Evolutionary conservation across 495 filamentous ascomycete species (phyloP).

Genomic region (Clohesyomyces aquaticus): DNA sequence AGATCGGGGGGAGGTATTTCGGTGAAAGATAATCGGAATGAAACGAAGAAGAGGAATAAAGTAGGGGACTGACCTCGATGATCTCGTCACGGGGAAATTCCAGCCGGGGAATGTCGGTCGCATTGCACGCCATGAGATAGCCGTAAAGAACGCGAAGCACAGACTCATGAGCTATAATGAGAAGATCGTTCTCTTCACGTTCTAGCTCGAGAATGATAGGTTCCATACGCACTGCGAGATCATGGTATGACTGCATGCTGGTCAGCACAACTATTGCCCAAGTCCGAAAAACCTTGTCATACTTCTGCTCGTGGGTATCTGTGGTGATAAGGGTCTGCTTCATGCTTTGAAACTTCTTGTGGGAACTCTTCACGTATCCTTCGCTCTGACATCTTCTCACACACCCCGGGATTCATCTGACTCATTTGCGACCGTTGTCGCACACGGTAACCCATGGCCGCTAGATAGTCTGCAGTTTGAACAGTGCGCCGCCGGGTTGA

Average conservation of each 20-base stretch:
- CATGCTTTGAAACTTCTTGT: constrained; percentile 89
- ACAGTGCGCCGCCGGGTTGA: constrained; percentile 87
- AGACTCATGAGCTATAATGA: constrained; percentile 97
- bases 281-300: constrained; percentile 30
- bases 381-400: constrained; percentile 85
- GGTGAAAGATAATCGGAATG: constrained; percentile 1
- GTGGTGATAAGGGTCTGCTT: constrained; percentile 95
- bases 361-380: constrained; percentile 79
- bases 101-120: constrained; percentile 90
- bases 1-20: background rate
- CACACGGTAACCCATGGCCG: constrained; percentile 77
- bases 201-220: constrained; percentile 98
- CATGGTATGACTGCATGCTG: constrained; percentile 82
- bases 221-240: constrained; percentile 95
- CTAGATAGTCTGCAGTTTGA: constrained; percentile 83
- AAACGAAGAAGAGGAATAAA: background rate
- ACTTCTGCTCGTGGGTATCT: constrained; percentile 95
- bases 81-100: constrained; percentile 96
- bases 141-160: constrained; percentile 95
- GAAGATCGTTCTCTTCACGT: constrained; percentile 91
- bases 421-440: constrained; percentile 93
- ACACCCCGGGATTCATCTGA: constrained; percentile 93
- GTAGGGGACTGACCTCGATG: constrained; percentile 78
- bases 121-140: constrained; percentile 97
- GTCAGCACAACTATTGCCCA: constrained; percentile 14